Evolutionary conservation across 164 flowering plant genomes (phyloP).

Genomic region (Stephania yunnanensis): DNA sequence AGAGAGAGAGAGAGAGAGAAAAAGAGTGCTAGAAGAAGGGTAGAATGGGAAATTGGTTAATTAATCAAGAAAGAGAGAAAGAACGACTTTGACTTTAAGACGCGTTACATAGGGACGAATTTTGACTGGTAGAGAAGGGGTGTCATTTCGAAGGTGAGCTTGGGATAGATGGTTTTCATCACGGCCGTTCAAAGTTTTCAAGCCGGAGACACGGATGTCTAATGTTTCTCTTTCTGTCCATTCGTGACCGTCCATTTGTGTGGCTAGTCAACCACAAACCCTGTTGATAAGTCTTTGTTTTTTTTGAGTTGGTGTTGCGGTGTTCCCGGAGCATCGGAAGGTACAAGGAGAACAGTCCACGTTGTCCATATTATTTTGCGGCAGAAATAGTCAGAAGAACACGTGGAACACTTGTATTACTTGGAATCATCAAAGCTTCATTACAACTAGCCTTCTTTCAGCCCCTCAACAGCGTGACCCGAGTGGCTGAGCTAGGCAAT

Average conservation of each 20-base stretch:
- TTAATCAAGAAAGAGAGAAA: too few relatives aligned
- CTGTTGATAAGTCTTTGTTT: neutral
- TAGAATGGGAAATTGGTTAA: neutral
- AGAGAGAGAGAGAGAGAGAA: neutral
- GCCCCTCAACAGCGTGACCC: too few relatives aligned
- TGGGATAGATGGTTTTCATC: neutral
- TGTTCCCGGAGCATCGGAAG: neutral
- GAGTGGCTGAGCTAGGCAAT: too few relatives aligned
- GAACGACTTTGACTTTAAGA: conserved; percentile 5
- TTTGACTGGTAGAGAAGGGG: neutral
- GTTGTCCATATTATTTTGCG: neutral
- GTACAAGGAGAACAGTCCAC: neutral
- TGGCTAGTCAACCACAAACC: neutral
- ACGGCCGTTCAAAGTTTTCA: neutral
- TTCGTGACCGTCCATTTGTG: neutral
- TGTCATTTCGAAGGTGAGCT: too few relatives aligned
- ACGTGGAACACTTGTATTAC: neutral
- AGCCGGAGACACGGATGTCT: too few relatives aligned
- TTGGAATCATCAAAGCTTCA: too few relatives aligned
- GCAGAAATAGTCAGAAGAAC: neutral
- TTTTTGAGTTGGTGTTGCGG: neutral
- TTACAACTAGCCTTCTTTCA: too few relatives aligned
- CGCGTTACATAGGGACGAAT: conserved; percentile 1
- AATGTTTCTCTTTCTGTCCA: neutral
- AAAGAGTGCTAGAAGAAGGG: conserved; percentile 2